Conservation (phyloP, 164 flowering plant genomes). For the Magnolia sinica region DNA sequence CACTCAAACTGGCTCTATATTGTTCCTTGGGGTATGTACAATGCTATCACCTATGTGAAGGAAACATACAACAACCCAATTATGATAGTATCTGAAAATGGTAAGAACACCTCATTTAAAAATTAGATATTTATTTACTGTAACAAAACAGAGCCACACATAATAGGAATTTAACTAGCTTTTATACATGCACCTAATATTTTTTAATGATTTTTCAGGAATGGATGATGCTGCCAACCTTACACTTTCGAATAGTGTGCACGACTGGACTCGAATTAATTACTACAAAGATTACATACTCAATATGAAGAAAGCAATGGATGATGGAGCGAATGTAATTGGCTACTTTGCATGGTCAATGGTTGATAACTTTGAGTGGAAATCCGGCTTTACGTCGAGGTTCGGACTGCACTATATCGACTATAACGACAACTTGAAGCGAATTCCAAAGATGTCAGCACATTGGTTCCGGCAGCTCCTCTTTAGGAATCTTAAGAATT, state of each 20-base stretch:
- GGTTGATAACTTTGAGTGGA: slow-evolving; percentile 20
- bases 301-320: slow-evolving; percentile 59
- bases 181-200: too few relatives aligned
- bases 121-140: not conserved
- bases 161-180: too few relatives aligned
- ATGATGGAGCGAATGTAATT: slow-evolving; percentile 17
- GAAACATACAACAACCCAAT: slow-evolving; percentile 20
- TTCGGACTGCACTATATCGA: slow-evolving; percentile 12
- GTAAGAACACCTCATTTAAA: slow-evolving; percentile 1
- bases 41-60: slow-evolving; percentile 19
- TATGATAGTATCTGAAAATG: slow-evolving; percentile 21
- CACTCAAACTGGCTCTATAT: slow-evolving; percentile 20
- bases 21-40: slow-evolving; percentile 28
- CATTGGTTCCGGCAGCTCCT: not conserved
- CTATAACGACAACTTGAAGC: not conserved
- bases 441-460: slow-evolving; percentile 12
- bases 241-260: slow-evolving; percentile 47
- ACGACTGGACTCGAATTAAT: slow-evolving; percentile 56
- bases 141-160: not conserved
- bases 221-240: slow-evolving; percentile 79
- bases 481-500: too few relatives aligned
- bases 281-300: slow-evolving; percentile 52
- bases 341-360: slow-evolving; percentile 19
- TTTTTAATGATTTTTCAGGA: slow-evolving; percentile 29
- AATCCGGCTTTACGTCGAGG: slow-evolving; percentile 7